A percentile compares a stretch with the other conserved stretches of the same genome.
These are phyloP conservation scores for Boletus pseudopeckii DNA, from an alignment of 768 basidiomycete species.

Conservation along the genomic window DNA sequence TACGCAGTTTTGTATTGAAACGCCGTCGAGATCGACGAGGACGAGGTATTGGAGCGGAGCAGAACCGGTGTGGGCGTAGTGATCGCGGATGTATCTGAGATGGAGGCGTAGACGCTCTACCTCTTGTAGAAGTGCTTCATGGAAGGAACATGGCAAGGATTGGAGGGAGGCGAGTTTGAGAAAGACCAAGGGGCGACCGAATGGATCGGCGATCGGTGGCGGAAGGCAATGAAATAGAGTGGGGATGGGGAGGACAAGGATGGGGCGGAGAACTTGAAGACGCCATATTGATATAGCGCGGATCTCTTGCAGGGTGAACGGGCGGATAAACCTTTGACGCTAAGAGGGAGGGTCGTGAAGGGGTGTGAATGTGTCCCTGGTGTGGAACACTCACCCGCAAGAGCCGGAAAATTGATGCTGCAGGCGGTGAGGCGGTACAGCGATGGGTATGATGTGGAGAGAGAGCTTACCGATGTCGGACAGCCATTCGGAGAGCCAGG, in stretches of 20 bases:
- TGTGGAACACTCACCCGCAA: slow-evolving; percentile 46
- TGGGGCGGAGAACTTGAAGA: slow-evolving; percentile 33
- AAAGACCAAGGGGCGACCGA: slow-evolving; percentile 63
- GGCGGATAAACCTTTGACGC: slow-evolving; percentile 65
- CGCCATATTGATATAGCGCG: slow-evolving; percentile 59
- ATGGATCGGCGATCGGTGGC: slow-evolving; percentile 49
- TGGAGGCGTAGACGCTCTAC: slow-evolving; percentile 59
- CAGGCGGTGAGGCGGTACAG: neutral
- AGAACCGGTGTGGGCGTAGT: slow-evolving; percentile 17
- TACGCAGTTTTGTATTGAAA: slow-evolving; percentile 58
- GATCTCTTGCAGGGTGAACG: slow-evolving; percentile 59
- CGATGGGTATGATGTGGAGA: neutral
- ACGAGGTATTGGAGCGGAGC: slow-evolving; percentile 65
- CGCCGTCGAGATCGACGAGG: slow-evolving; percentile 58
- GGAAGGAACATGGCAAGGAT: slow-evolving; percentile 36
- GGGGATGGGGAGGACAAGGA: slow-evolving; percentile 32
- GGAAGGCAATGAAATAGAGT: slow-evolving; percentile 54
- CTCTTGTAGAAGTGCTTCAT: slow-evolving; percentile 43
- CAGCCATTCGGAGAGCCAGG: slow-evolving; percentile 61
- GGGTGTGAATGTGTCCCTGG: slow-evolving; percentile 1
- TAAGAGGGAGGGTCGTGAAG: slow-evolving; percentile 25
- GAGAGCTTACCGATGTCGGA: slow-evolving; percentile 57
- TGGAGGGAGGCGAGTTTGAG: slow-evolving; percentile 45
- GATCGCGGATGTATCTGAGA: slow-evolving; percentile 47
- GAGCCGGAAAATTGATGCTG: slow-evolving; percentile 59